Base-by-base conservation (phyloP, 352 stramenopile genomes). In the Phytophthora constricta region DNA sequence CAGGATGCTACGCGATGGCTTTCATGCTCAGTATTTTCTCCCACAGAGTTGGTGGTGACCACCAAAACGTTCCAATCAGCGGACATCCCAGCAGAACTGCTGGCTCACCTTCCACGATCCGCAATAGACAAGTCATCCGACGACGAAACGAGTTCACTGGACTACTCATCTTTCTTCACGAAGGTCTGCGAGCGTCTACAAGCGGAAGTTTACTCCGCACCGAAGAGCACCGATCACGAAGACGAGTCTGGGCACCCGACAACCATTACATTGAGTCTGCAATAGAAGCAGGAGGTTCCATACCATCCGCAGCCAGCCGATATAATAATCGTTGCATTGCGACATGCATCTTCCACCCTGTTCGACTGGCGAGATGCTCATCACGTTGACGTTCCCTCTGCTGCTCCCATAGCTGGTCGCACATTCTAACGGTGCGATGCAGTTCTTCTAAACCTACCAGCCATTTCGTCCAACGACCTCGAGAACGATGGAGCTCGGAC, bases 11-110 rank as follows among this genome's bases (percentile, higher is more conserved):
- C 46, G 51, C 19, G 19, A 19, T 55, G 22, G 33, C 46, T 79
- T 20, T 4, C 67, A 11, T 75, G 64, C 34, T 77, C 75, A 14
- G 74, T 46, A 2, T 80, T 68, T 31, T 64, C 71, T 13, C 77
- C 77, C 0, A 48, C 48, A 10, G 43, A 68, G 0, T 23, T 77
- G 34, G 26, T 62, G 1, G 59, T 79, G 4, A 48, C 39, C 33
- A 61, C 48, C 2, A 20, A 33, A 19, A 50, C 16, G 8, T 74
- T 74, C 7, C 1, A 58, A 23, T 65, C 42, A 33, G 8, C 9
- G 8, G 67, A 71, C 11, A 53, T 74, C 11, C 67, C 67, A 10
- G 31, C 61, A 58, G 53, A 70, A 10, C 17, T 70, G 13, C 23
- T 53, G 9, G 10, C 2, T 52, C 37, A 58, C 58, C 28, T 51